Conservation (phyloP, 1,139 yeast species). For the Saccharomyces hybrid region DNA sequence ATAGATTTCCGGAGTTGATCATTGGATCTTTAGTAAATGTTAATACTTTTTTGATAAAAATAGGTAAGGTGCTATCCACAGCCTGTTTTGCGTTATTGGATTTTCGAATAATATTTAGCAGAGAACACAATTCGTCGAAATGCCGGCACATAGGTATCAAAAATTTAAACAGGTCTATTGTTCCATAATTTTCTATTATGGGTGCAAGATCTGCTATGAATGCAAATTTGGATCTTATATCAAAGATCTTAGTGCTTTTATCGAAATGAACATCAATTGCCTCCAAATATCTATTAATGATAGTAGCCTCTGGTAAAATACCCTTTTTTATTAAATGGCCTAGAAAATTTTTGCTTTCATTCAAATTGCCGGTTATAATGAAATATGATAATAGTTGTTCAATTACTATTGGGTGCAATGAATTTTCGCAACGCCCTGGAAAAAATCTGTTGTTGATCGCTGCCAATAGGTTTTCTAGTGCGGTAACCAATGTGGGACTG, state of each 20-base stretch:
- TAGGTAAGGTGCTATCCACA: neutral
- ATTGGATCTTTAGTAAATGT: neutral
- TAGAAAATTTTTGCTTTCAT: constrained; percentile 12
- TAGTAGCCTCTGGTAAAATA: constrained; percentile 9
- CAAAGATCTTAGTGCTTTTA: constrained; percentile 6
- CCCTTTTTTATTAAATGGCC: constrained; percentile 10
- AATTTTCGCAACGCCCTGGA: constrained; percentile 7
- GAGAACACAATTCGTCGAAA: constrained; percentile 13
- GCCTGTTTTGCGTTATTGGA: constrained; percentile 8
- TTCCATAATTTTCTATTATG: constrained; percentile 12
- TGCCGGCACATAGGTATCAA: constrained; percentile 20
- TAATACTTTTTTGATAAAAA: neutral
- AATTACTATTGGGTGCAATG: constrained; percentile 11
- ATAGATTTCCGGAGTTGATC: neutral
- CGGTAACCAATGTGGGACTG: neutral
- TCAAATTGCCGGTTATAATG: constrained; percentile 8
- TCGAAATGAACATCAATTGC: neutral
- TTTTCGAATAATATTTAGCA: constrained; percentile 12
- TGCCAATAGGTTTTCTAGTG: constrained; percentile 4
- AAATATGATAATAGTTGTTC: constrained; percentile 11
- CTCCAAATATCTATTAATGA: constrained; percentile 11
- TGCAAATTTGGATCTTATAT: constrained; percentile 9
- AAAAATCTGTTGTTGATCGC: constrained; percentile 12
- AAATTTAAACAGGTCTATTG: constrained; percentile 10
- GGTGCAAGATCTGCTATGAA: constrained; percentile 17